phyloP scores from a whole-genome alignment of 371 early-diverging fungal genomes.

The Mortierella sp. region DNA sequence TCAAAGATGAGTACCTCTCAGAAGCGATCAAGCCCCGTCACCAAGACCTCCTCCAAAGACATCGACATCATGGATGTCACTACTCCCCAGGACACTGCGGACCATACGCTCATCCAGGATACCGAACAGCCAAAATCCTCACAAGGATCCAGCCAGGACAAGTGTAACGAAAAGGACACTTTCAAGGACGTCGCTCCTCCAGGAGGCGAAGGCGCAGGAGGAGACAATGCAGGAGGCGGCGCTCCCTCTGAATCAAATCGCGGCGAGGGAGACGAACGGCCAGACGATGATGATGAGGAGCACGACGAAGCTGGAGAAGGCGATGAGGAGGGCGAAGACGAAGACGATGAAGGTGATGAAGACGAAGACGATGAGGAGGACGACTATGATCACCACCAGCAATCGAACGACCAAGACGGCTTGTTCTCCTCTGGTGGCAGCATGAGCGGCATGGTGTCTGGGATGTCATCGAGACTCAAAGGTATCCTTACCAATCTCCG shows the following conservation, averaged over 20 bases:
- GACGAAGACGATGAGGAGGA: conserved; percentile 63
- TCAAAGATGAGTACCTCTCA: conserved; percentile 56
- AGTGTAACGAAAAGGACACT: conserved; percentile 28
- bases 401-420: conserved; percentile 56
- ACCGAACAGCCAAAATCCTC: background rate
- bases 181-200: conserved; percentile 10
- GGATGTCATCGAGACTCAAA: conserved; percentile 61
- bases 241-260: conserved; percentile 17
- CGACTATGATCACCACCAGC: conserved; percentile 30
- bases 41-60: conserved; percentile 20
- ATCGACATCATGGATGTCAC: conserved; percentile 11
- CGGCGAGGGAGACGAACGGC: conserved; percentile 32
- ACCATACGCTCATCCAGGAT: background rate
- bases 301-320: conserved; percentile 55
- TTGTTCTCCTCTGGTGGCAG: conserved; percentile 61
- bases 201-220: conserved; percentile 17
- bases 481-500: conserved; percentile 67
- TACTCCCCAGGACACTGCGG: background rate
- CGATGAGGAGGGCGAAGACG: conserved; percentile 49
- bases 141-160: background rate
- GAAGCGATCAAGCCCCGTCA: conserved; percentile 37
- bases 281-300: conserved; percentile 47
- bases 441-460: conserved; percentile 65
- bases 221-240: conserved; percentile 39
- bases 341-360: conserved; percentile 59